Evolutionary conservation across 768 basidiomycete genomes (phyloP), one percentile per base, ranked within the genome.

Genomic region (Pisolithus sp.): DNA sequence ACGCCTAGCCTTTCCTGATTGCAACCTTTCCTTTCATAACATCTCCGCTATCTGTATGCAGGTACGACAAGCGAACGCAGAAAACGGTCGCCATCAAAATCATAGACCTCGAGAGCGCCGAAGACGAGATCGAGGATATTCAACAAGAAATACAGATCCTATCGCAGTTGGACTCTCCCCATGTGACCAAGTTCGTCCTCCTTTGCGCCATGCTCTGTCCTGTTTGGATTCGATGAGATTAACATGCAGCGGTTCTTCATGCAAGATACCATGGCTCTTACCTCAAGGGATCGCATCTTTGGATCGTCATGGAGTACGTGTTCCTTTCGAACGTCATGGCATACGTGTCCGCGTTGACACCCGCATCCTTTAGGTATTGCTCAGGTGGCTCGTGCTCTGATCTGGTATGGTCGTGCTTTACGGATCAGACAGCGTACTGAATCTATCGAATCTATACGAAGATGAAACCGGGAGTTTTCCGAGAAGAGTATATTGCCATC

Each of bases 41-140:
- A 36, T 56, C 46, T 46, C 28, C 23, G 36, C 12, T 15, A 24
- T 30, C 26, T 46, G 23, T 20, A 4, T 47, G 6, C 59, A 96
- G 94, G 52, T 97, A 90, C 63, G 94, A 98, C 73, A 92, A 92
- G 66, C 80, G 92, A 53, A 96, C 94, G 23, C 90, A 93, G 68
- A 88, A 87, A 74, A 93, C 95, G 1, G 96, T 99, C 23, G 96
- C 96, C 42, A 98, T 99, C 76, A 99, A 94, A 84, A 95, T 98
- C 61, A 98, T 99, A 67, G 94, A 98, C 75, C 81, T 99, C 30
- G 96, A 99, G 71, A 93, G 90, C 64, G 96, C 96, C 48, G 96
- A 98, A 70, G 96, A 99, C 65, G 96, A 99, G 74, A 97, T 98
- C 64, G 96, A 98, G 68, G 96, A 98, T 72, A 98, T 99, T 53